Conservation (phyloP, 768 basidiomycete genomes). For the Paxillus rubicundulus region DNA sequence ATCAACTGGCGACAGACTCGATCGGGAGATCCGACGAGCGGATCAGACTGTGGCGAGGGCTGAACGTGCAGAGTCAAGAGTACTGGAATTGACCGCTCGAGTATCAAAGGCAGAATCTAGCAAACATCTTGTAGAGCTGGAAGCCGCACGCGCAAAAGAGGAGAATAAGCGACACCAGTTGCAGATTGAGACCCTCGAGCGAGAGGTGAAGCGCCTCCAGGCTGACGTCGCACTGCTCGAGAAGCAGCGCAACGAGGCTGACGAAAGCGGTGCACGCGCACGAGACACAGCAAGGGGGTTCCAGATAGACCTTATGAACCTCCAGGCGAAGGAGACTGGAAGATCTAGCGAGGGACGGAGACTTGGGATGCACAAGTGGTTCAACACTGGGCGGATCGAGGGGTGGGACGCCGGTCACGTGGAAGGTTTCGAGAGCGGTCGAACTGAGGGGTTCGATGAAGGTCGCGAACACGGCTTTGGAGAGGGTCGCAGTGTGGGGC, state of each 20-base stretch:
- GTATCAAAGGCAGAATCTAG: conserved; percentile 42
- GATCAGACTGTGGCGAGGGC: conserved; percentile 50
- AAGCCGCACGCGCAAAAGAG: conserved; percentile 40
- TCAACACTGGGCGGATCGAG: conserved; percentile 42
- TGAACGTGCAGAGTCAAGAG: conserved; percentile 48
- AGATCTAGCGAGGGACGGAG: conserved; percentile 42
- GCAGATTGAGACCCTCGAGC: conserved; percentile 46
- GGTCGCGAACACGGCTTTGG: conserved; percentile 42
- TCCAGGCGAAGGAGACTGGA: conserved; percentile 43
- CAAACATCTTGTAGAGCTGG: conserved; percentile 38
- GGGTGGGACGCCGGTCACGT: conserved; percentile 47
- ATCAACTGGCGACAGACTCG: conserved; percentile 50
- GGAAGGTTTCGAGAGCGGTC: conserved; percentile 47
- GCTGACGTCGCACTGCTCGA: conserved; percentile 34
- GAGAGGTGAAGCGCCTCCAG: conserved; percentile 40
- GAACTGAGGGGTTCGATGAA: conserved; percentile 38
- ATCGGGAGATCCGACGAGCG: conserved; percentile 55
- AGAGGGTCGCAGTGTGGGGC: conserved; percentile 36
- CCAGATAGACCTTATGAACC: conserved; percentile 42
- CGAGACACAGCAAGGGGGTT: conserved; percentile 44
- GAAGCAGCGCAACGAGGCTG: conserved; percentile 37
- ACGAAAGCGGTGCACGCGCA: conserved; percentile 42
- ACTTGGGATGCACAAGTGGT: conserved; percentile 42
- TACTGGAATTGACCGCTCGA: conserved; percentile 39
- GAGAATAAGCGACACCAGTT: conserved; percentile 48